Base-by-base conservation (phyloP, 2,329 filamentous ascomycete genomes). In the Xylaria polymorpha region DNA sequence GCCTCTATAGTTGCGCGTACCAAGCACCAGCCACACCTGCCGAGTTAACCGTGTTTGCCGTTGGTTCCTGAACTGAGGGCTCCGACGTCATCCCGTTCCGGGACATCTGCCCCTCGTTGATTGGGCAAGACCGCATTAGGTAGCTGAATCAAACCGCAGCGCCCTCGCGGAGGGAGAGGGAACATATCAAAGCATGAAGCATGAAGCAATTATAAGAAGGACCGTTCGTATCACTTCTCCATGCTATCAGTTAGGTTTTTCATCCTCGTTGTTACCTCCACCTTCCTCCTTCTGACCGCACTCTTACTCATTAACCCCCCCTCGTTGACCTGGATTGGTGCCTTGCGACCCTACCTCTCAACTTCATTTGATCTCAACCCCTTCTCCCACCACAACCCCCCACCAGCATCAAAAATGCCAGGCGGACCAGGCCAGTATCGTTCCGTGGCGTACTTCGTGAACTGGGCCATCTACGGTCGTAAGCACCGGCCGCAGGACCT, bases 401-500 rank as follows among this genome's bases (percentile, higher is more conserved):
- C 37, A 29, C 15, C 55, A 32, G 63, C 63, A 64, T 25, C 63
- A 60, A 73, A 69, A 58, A 85, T 85, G 83, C 81, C 82, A 70
- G 83, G 82, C 74, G 82, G 82, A 78, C 80, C 81, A 64, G 73
- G 74, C 48, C 72, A 81, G 71, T 92, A 88, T 81, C 87, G 89
- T 71, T 85, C 90, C 1, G 90, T 94, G 25, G 91, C 88, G 43
- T 94, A 93, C 81, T 94, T 88, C 76, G 89, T 92, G 69, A 92
- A 93, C 80, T 93, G 91, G 93, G 93, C 92, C 72, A 95, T 97
- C 74, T 98, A 98, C 80, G 93, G 85, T 46, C 90, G 94, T 64
- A 91, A 95, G 75, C 92, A 96, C 78, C 87, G 90, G n/a, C 94
- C 94, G 0, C 92, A 97, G 77, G 90, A 97, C 77, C 86, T 98